phyloP scores from a whole-genome alignment of 805 yeast species.

The Saturnispora gosingensis region DNA sequence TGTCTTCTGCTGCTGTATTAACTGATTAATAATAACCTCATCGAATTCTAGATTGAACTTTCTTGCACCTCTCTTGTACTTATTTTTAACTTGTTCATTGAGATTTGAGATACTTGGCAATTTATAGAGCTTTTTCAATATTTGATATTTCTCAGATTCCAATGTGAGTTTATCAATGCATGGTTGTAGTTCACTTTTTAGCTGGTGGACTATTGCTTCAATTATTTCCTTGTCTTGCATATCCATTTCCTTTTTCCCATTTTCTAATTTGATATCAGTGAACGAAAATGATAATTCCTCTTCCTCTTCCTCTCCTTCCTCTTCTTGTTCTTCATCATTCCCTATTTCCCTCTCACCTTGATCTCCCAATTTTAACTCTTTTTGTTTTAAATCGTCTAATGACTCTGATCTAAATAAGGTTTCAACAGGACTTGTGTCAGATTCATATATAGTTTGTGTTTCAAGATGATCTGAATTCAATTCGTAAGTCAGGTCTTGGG shows the following conservation, averaged over 20 bases:
- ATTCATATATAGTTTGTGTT: slow-evolving; percentile 9
- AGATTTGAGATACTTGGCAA: slow-evolving; percentile 23
- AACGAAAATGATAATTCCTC: slow-evolving; percentile 3
- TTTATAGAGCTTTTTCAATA: slow-evolving; percentile 18
- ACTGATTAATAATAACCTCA: slow-evolving; percentile 5
- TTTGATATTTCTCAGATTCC: slow-evolving; percentile 19
- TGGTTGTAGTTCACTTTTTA: slow-evolving; percentile 20
- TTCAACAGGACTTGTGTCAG: slow-evolving; percentile 6
- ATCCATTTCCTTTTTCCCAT: too few relatives aligned
- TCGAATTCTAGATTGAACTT: slow-evolving; percentile 11
- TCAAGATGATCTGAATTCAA: neutral
- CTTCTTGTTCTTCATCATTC: neutral
- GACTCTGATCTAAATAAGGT: slow-evolving; percentile 11
- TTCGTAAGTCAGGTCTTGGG: neutral
- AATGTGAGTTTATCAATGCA: slow-evolving; percentile 15
- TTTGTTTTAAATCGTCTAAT: slow-evolving; percentile 3
- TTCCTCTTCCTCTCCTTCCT: neutral
- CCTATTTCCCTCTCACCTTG: too few relatives aligned
- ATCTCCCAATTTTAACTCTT: neutral
- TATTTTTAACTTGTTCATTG: slow-evolving; percentile 8
- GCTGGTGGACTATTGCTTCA: slow-evolving; percentile 7
- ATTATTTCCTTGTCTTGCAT: slow-evolving; percentile 4
- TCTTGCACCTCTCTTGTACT: slow-evolving; percentile 5
- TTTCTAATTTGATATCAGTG: slow-evolving; percentile 1
- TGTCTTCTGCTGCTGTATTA: slow-evolving; percentile 7